Conservation (phyloP, 306 rosid species). For the Vigna unguiculata region DNA sequence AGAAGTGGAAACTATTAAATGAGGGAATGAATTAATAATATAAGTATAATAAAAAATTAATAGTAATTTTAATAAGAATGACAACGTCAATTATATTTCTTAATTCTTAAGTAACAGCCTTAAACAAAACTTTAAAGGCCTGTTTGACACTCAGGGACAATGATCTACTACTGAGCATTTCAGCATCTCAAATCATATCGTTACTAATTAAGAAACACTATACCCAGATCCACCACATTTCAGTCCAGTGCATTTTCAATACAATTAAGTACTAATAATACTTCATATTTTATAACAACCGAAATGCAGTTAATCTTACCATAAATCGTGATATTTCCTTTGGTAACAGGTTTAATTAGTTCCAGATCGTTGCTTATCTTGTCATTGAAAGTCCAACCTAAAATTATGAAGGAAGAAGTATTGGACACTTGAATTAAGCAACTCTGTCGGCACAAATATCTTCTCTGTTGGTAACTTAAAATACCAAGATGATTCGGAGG, state of each 20-base stretch:
- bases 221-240: background rate
- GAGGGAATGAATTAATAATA: background rate
- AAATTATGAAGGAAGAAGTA: constrained; percentile 12
- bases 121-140: background rate
- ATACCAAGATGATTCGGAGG: constrained; percentile 13
- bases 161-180: constrained; percentile 29
- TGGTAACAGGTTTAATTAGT: constrained; percentile 57
- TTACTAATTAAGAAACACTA: background rate
- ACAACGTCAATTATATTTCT: background rate
- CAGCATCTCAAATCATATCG: constrained; percentile 14
- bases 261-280: constrained; percentile 7
- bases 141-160: constrained; percentile 17
- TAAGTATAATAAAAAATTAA: background rate
- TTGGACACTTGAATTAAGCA: background rate
- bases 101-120: background rate
- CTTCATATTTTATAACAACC: constrained; percentile 38
- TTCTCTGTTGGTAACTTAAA: constrained; percentile 8
- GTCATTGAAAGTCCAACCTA: constrained; percentile 67
- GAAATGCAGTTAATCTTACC: constrained; percentile 52
- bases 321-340: constrained; percentile 58
- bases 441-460: constrained; percentile 9
- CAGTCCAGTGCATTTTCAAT: constrained; percentile 15
- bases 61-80: background rate
- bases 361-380: constrained; percentile 56
- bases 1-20: background rate